These are phyloP conservation scores for Eurotiales sp. DNA, from an alignment of 2,329 filamentous ascomycete species.

Conservation along the genomic window DNA sequence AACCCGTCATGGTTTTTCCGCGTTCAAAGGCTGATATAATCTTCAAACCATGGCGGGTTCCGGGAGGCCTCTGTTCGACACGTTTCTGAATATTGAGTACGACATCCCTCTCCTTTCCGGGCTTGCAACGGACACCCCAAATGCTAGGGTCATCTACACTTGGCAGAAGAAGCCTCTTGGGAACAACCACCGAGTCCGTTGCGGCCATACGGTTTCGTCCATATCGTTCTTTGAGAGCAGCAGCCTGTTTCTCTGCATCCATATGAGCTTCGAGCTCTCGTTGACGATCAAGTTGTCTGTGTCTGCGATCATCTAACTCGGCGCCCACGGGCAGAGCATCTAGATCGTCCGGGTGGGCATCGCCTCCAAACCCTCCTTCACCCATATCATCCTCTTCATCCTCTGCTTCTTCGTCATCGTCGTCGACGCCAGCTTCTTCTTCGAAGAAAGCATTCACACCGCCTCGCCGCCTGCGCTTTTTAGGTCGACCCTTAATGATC, in stretches of 20 bases:
- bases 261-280: constrained; percentile 82
- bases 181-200: constrained; percentile 70
- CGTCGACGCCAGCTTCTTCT: constrained; percentile 96
- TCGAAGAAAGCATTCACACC: constrained; percentile 81
- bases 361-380: constrained; percentile 73
- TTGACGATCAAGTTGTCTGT: constrained; percentile 89
- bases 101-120: constrained; percentile 91
- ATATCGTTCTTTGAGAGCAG: constrained; percentile 81
- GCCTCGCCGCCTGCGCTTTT: constrained; percentile 68
- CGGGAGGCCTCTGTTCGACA: constrained; percentile 69
- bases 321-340: constrained; percentile 69
- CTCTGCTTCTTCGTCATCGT: constrained; percentile 81
- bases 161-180: constrained; percentile 80
- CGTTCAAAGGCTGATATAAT: constrained; percentile 93
- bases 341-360: constrained; percentile 86
- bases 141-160: constrained; percentile 95
- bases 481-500: constrained; percentile 58
- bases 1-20: constrained; percentile 83
- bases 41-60: constrained; percentile 73
- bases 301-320: constrained; percentile 83
- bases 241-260: constrained; percentile 90
- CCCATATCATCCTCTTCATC: constrained; percentile 85
- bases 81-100: constrained; percentile 85
- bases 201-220: constrained; percentile 69
- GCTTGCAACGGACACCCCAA: constrained; percentile 88